Percentiles rank a stretch among this genome's conserved stretches.
Conservation (phyloP, 1,284 basidiomycete species). For the Cystobasidium sp. region DNA sequence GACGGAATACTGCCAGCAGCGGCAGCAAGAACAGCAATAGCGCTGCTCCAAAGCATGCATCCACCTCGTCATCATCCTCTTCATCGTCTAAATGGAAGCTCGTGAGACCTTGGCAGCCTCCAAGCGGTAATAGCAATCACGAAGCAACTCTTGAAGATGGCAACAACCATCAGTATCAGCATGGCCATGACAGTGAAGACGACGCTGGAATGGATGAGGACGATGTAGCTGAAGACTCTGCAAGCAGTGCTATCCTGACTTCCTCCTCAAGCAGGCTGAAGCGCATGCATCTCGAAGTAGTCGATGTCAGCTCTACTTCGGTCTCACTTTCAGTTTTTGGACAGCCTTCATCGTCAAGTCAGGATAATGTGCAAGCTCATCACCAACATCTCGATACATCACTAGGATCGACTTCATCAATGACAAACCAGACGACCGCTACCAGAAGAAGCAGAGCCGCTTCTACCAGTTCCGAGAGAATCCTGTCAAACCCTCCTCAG, state of each 20-base stretch:
- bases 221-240: constrained; percentile 12
- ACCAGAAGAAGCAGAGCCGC: constrained; percentile 16
- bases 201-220: constrained; percentile 21
- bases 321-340: constrained; percentile 44
- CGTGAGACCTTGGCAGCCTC: constrained; percentile 20
- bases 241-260: constrained; percentile 2
- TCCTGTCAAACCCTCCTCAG: constrained; percentile 7
- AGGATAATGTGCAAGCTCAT: constrained; percentile 4
- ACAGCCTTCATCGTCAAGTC: not conserved
- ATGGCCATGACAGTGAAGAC: not conserved
- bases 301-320: constrained; percentile 44
- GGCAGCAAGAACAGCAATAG: constrained; percentile 8
- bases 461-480: constrained; percentile 20
- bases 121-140: not conserved
- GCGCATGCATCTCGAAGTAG: constrained; percentile 40
- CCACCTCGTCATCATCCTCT: constrained; percentile 92
- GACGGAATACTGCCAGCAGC: not conserved
- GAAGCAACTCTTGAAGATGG: constrained; percentile 11
- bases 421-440: constrained; percentile 8
- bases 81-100: constrained; percentile 69
- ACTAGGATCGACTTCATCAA: constrained; percentile 13
- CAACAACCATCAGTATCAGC: not conserved
- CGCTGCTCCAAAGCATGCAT: constrained; percentile 57
- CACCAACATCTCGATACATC: constrained; percentile 16
- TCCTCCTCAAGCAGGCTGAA: constrained; percentile 2